Evolutionary conservation across 176 grass and related monocot genomes (phyloP), one percentile per base, ranked within the genome.

Genomic region (sorghum (Sorghum bicolor)): DNA sequence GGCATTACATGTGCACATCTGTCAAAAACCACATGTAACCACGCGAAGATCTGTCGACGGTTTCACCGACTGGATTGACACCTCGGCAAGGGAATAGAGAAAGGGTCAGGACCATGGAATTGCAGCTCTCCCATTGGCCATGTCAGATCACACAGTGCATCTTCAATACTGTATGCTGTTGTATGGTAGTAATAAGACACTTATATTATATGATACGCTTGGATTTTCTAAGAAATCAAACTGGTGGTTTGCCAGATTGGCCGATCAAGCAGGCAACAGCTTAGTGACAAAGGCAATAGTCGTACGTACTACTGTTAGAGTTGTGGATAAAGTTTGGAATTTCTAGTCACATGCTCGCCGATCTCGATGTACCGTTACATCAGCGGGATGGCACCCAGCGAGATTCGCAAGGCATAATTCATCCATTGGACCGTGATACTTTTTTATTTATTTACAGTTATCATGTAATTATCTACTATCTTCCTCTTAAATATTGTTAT

Each of bases 271-370:
- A 61, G 64, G 78, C 70, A 40, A 17, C 65, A 69, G 80, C 72
- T 48, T 62, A 28, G 16, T 24, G 64, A 76, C 80, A 76, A 75
- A 39, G 53, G 53, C 53, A 58, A 22, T 57, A 69, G 69, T 16
- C 10, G 20, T 4, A 70, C 22, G n/a, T n/a, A n/a, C n/a, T n/a
- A n/a, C n/a, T n/a, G n/a, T 32, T 69, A 2, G 47, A 2, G 55
- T 37, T 65, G 22, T 39, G 83, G 88, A 90, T 90, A 86, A 83
- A 82, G 37, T 41, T 82, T 39, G 72, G 79, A 79, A 86, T 86
- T 81, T 15, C 17, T n/a, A 22, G 67, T 58, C 88, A 86, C 88
- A 67, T 83, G 79, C 45, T 82, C 58, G 16, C 64, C 76, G 77
- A 85, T 89, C 82, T 85, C 77, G 82, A 85, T 89, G 77, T 48